Conservation (phyloP, 2,329 filamentous ascomycete species). For the Sarocladiaceae sp. region DNA sequence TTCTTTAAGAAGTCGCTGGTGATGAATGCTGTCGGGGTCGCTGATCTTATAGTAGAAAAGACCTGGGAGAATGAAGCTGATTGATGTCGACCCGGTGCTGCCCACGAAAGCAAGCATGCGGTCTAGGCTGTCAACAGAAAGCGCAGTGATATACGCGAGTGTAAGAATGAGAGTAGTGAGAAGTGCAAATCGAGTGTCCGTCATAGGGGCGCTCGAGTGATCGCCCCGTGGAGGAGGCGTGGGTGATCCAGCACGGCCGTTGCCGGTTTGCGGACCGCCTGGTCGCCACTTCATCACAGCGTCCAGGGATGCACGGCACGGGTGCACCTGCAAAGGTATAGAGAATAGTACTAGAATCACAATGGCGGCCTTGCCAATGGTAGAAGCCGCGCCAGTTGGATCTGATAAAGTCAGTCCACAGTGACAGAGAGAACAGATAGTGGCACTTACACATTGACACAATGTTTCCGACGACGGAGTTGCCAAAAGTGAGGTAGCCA, state of each 20-base stretch:
- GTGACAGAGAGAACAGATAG: background rate
- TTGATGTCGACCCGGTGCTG: constrained; percentile 87
- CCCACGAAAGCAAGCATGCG: constrained; percentile 93
- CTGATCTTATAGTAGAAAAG: constrained; percentile 99
- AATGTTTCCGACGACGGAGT: constrained; percentile 85
- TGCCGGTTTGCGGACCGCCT: constrained; percentile 32
- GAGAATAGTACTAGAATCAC: constrained; percentile 95
- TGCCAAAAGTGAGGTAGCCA: constrained; percentile 91
- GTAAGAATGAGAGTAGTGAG: constrained; percentile 84
- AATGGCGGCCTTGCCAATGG: constrained; percentile 90
- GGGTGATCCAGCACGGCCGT: constrained; percentile 32
- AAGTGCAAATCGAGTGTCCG: constrained; percentile 79
- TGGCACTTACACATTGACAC: constrained; percentile 75
- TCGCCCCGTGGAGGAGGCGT: constrained; percentile 37
- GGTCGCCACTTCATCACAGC: constrained; percentile 93
- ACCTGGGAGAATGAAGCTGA: constrained; percentile 93
- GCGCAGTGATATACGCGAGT: constrained; percentile 77
- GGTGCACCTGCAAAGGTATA: constrained; percentile 91
- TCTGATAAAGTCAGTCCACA: constrained; percentile 19
- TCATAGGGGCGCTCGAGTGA: constrained; percentile 60
- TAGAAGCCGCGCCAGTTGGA: constrained; percentile 59
- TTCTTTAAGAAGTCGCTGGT: constrained; percentile 83
- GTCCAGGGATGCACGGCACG: constrained; percentile 89
- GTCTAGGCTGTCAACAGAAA: constrained; percentile 85
- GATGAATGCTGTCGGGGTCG: constrained; percentile 75